phyloP scores from a whole-genome alignment of 2,329 filamentous ascomycete species.

The Didymella glomerata region DNA sequence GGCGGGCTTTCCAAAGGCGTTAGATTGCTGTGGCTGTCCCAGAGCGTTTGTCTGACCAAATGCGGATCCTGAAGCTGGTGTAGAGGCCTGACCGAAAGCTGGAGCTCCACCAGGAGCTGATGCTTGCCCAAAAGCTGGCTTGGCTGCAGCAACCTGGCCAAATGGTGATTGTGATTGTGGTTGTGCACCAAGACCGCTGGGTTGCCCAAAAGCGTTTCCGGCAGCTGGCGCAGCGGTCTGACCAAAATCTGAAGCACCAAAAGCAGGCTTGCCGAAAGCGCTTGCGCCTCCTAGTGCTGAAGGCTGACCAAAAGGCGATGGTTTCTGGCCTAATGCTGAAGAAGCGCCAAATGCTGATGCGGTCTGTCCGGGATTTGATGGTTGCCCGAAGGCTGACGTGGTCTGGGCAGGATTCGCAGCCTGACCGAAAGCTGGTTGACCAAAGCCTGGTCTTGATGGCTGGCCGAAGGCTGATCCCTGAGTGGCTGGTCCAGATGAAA shows the following conservation, averaged over 20 bases:
- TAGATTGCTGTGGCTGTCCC: slow-evolving; percentile 33
- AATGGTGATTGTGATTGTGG: slow-evolving; percentile 43
- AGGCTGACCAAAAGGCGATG: slow-evolving; percentile 54
- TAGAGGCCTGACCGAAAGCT: slow-evolving; percentile 48
- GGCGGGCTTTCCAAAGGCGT: slow-evolving; percentile 55
- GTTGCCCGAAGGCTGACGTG: slow-evolving; percentile 52
- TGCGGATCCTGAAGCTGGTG: slow-evolving; percentile 36
- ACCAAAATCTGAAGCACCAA: slow-evolving; percentile 47
- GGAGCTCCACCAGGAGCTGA: slow-evolving; percentile 38
- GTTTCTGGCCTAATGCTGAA: slow-evolving; percentile 38
- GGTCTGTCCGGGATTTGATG: slow-evolving; percentile 42
- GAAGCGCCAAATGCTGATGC: slow-evolving; percentile 52
- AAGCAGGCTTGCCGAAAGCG: slow-evolving; percentile 52
- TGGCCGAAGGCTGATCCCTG: slow-evolving; percentile 52
- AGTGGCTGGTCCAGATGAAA: slow-evolving; percentile 37
- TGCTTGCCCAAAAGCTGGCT: slow-evolving; percentile 51
- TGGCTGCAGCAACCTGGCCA: slow-evolving; percentile 47
- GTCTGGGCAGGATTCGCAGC: slow-evolving; percentile 48
- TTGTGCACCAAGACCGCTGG: slow-evolving; percentile 14
- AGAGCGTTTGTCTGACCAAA: slow-evolving; percentile 46
- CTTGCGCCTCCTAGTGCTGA: slow-evolving; percentile 36
- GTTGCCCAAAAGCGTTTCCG: slow-evolving; percentile 35
- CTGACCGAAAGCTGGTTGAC: slow-evolving; percentile 51
- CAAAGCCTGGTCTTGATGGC: slow-evolving; percentile 45
- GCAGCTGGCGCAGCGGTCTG: slow-evolving; percentile 47